These are phyloP conservation scores for Mycena venus DNA, from an alignment of 768 basidiomycete species.

Conservation along the genomic window DNA sequence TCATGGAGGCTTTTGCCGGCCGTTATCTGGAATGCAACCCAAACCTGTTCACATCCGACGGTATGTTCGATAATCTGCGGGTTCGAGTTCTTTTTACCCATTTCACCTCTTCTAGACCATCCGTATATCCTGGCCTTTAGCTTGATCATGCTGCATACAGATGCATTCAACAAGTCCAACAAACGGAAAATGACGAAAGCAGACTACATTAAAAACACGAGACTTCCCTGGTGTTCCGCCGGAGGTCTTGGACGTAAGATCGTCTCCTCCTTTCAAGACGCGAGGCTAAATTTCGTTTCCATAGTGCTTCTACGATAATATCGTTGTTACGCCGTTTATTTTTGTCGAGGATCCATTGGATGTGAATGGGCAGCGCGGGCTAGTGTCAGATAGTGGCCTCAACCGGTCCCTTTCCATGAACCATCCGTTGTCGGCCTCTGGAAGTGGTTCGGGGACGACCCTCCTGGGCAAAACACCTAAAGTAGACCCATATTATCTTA, in stretches of 20 bases:
- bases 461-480: constrained; percentile 72
- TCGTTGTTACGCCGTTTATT: constrained; percentile 95
- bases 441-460: constrained; percentile 46
- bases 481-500: constrained; percentile 94
- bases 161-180: constrained; percentile 98
- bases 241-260: constrained; percentile 87
- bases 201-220: constrained; percentile 94
- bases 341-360: constrained; percentile 94
- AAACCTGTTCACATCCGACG: constrained; percentile 81
- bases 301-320: constrained; percentile 97
- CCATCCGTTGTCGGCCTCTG: constrained; percentile 38
- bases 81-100: not conserved
- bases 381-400: constrained; percentile 56
- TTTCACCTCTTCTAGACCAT: constrained; percentile 68
- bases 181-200: constrained; percentile 97
- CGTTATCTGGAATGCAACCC: constrained; percentile 90
- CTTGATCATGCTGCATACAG: constrained; percentile 98
- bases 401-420: constrained; percentile 55
- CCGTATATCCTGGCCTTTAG: constrained; percentile 98
- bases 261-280: not conserved
- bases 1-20: constrained; percentile 94
- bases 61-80: constrained; percentile 53
- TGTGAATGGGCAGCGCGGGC: constrained; percentile 67
- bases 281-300: constrained; percentile 7
- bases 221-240: constrained; percentile 85